phyloP scores from a whole-genome alignment of 768 basidiomycete species.

The Leccinum arenicola region DNA sequence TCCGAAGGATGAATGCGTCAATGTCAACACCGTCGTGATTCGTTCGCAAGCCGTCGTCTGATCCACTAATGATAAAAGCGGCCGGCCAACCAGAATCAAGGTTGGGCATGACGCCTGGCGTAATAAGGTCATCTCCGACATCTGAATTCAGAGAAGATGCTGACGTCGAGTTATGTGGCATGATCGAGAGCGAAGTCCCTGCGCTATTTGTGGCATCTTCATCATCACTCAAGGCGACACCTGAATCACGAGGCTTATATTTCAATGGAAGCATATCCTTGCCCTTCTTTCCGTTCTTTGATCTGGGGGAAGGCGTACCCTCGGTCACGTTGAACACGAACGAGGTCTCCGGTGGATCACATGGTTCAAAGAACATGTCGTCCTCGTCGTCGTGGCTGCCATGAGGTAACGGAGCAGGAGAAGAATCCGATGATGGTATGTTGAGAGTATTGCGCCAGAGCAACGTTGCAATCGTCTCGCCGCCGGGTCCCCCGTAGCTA shows the following conservation, averaged over 20 bases:
- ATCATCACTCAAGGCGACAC: constrained; percentile 61
- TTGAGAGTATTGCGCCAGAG: constrained; percentile 38
- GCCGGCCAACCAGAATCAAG: constrained; percentile 62
- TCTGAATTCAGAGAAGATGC: constrained; percentile 60
- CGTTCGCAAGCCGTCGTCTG: constrained; percentile 36
- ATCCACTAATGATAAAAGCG: constrained; percentile 36
- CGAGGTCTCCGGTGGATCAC: constrained; percentile 45
- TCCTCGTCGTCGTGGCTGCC: constrained; percentile 44
- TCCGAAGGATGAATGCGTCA: constrained; percentile 71
- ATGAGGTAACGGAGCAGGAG: constrained; percentile 37
- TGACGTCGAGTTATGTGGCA: constrained; percentile 62
- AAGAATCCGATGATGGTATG: constrained; percentile 50
- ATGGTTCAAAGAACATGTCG: constrained; percentile 52
- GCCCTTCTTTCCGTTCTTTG: constrained; percentile 29
- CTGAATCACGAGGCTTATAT: constrained; percentile 69
- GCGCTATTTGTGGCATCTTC: constrained; percentile 33
- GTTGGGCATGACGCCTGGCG: constrained; percentile 58
- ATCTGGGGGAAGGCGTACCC: constrained; percentile 55
- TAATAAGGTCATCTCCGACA: constrained; percentile 63
- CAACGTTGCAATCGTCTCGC: constrained; percentile 28
- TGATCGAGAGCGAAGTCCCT: constrained; percentile 29
- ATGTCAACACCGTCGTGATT: constrained; percentile 40
- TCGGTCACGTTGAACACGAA: constrained; percentile 56
- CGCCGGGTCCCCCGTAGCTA: constrained; percentile 58
- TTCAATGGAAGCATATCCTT: constrained; percentile 53